Percentiles rank a stretch among this genome's conserved stretches.
Evolutionary conservation across 78 protist genomes (phyloP).

Genomic region (Chrysochromulina tobinii): DNA sequence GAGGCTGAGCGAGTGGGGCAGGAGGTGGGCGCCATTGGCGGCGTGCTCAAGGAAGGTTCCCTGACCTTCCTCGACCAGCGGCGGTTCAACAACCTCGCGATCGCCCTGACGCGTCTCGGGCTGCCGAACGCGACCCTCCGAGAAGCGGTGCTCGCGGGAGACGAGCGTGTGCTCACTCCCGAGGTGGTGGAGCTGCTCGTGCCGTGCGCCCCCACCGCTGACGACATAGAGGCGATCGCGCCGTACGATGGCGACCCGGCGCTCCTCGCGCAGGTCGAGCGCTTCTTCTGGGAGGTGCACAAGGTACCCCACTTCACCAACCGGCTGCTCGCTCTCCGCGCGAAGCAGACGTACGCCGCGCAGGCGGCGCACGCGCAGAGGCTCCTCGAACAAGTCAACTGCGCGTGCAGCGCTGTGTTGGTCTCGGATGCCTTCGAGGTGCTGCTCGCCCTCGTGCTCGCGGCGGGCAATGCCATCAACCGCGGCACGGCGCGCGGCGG

Average conservation of each 20-base stretch:
- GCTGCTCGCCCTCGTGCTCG: neutral
- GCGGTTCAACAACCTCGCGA: constrained; percentile 1
- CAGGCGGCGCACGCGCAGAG: neutral
- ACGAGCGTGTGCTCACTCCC: neutral
- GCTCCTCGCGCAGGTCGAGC: constrained; percentile 13
- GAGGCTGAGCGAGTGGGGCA: neutral
- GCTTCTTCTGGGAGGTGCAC: neutral
- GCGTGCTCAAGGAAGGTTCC: neutral
- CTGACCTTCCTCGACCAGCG: constrained; percentile 1
- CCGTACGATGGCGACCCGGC: neutral
- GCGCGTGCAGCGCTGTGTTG: neutral
- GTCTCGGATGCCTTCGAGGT: neutral
- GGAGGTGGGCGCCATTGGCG: neutral
- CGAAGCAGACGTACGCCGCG: neutral
- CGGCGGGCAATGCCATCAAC: neutral
- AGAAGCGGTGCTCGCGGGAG: neutral
- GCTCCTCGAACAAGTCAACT: neutral
- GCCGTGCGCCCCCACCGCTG: neutral
- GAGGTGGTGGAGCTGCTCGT: neutral
- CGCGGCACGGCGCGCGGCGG: neutral
- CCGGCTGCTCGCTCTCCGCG: neutral
- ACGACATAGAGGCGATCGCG: neutral
- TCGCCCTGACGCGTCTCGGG: neutral
- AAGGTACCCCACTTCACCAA: neutral
- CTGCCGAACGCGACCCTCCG: neutral